Conservation (phyloP, 768 basidiomycete species). For the Podaxis sp. region DNA sequence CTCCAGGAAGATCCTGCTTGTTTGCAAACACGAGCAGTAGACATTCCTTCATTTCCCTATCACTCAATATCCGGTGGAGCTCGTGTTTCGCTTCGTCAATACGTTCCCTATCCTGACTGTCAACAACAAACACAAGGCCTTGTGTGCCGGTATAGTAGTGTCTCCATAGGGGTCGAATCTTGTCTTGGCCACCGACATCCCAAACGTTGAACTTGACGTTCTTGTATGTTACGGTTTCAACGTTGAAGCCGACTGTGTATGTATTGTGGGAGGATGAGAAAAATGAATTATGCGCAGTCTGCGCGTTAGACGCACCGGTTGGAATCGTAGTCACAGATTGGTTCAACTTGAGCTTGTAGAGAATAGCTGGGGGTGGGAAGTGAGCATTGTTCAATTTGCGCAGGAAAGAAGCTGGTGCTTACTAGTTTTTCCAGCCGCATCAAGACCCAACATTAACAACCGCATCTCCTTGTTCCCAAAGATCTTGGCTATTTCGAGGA, state of each 20-base stretch:
- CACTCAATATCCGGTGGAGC: slow-evolving; percentile 91
- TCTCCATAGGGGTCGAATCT: slow-evolving; percentile 97
- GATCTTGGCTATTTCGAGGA: slow-evolving; percentile 62
- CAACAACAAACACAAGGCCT: slow-evolving; percentile 96
- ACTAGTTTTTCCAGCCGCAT: slow-evolving; percentile 99
- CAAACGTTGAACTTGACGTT: slow-evolving; percentile 94
- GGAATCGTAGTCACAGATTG: slow-evolving; percentile 99
- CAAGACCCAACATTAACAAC: slow-evolving; percentile 92
- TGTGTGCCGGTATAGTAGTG: slow-evolving; percentile 99
- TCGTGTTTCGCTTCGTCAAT: slow-evolving; percentile 97
- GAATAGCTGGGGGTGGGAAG: slow-evolving; percentile 61
- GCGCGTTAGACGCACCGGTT: slow-evolving; percentile 56
- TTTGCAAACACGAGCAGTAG: slow-evolving; percentile 97
- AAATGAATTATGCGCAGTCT: not conserved
- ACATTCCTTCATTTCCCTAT: slow-evolving; percentile 98
- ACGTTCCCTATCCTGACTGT: slow-evolving; percentile 92
- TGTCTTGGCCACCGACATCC: slow-evolving; percentile 99
- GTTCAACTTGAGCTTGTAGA: slow-evolving; percentile 98
- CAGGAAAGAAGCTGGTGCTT: slow-evolving; percentile 26
- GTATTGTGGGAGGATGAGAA: slow-evolving; percentile 7
- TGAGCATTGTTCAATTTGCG: slow-evolving; percentile 6
- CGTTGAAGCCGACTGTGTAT: slow-evolving; percentile 88
- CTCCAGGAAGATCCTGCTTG: slow-evolving; percentile 97
- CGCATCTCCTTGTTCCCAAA: slow-evolving; percentile 99
- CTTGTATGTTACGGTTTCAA: slow-evolving; percentile 99